Evolutionary conservation across 306 rosid species (phyloP).

Genomic region (Urtica urens): DNA sequence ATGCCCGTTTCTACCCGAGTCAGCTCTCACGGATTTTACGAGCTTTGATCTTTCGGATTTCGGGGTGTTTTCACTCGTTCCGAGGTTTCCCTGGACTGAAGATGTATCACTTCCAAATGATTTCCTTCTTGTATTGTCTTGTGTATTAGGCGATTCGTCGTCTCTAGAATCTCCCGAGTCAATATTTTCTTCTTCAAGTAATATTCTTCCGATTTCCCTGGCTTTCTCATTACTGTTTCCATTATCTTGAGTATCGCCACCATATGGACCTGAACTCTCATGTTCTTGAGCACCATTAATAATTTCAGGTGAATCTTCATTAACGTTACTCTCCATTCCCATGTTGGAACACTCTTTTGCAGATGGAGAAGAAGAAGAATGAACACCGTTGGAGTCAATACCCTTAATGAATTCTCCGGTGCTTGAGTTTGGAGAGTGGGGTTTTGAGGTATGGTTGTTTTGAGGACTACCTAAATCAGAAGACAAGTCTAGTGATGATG

Average conservation of each 20-base stretch:
- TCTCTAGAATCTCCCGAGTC: slow-evolving; percentile 25
- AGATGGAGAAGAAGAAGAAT: slow-evolving; percentile 37
- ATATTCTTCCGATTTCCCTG: slow-evolving; percentile 19
- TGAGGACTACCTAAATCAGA: slow-evolving; percentile 54
- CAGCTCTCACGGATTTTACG: slow-evolving; percentile 79
- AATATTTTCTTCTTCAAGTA: slow-evolving; percentile 24
- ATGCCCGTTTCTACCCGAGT: slow-evolving; percentile 39
- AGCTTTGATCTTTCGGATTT: slow-evolving; percentile 48
- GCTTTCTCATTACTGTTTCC: slow-evolving; percentile 18
- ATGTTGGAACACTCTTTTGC: slow-evolving; percentile 27
- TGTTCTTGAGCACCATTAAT: slow-evolving; percentile 7
- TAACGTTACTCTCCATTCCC: slow-evolving; percentile 26
- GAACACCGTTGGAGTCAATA: slow-evolving; percentile 23
- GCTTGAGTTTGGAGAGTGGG: slow-evolving; percentile 28
- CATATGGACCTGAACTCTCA: not conserved
- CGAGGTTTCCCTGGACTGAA: slow-evolving; percentile 19
- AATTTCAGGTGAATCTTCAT: slow-evolving; percentile 18
- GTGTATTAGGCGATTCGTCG: slow-evolving; percentile 23
- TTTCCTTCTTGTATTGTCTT: slow-evolving; percentile 24
- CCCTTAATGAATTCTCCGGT: slow-evolving; percentile 22
- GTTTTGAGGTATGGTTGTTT: slow-evolving; percentile 32
- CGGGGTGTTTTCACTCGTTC: slow-evolving; percentile 25
- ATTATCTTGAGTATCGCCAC: slow-evolving; percentile 1
- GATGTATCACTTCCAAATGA: slow-evolving; percentile 16
- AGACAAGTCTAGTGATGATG: slow-evolving; percentile 45